Evolutionary conservation across 768 basidiomycete genomes (phyloP), one percentile per base, ranked within the genome.

Genomic region (Mrakia hoshinonis): DNA sequence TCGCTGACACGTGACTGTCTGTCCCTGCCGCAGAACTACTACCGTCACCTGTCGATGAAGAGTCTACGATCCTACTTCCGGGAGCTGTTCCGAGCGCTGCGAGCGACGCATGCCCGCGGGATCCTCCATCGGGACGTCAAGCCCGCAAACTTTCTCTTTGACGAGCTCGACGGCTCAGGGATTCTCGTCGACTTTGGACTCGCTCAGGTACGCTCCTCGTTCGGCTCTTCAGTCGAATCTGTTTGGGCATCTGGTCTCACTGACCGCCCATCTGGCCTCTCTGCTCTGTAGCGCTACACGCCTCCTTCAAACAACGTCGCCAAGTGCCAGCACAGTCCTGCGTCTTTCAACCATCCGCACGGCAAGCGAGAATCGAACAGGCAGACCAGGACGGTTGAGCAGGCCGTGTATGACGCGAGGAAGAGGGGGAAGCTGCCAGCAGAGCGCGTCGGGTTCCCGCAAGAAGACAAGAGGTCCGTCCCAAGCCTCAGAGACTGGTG

Each of bases 51-150:
- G 34, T 85, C 92, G 26, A 85, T 92, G 75, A 82, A 83, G 24
- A 86, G 88, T 26, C 86, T 97, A 62, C 91, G 89, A 77, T 81
- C 85, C 54, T 99, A 98, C 81, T 87, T 98, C 75, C 86, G 89
- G 46, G 92, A 90, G 77, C 86, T 99, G 80, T 87, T 98, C 78
- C 88, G 90, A 52, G 94, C 91, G 3, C 80, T 98, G 67, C 86
- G 89, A 61, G 92, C 95, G 76, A 88, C 92, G 31, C 94, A 98
- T 78, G 81, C 86, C 13, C 84, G 92, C 67, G 85, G 85, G 6
- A 88, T 98, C 76, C 90, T 98, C 65, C 95, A 98, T 79, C 90
- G 95, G 55, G 95, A 98, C 79, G 91, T 98, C 76, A 98, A 98
- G 78, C 94, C 95, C 26, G 95, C 94, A 72, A 98, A 98, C 79